Evolutionary conservation across 2,329 filamentous ascomycete genomes (phyloP), one percentile per base, ranked within the genome.

Genomic region (Biscogniauxia mediterranea): DNA sequence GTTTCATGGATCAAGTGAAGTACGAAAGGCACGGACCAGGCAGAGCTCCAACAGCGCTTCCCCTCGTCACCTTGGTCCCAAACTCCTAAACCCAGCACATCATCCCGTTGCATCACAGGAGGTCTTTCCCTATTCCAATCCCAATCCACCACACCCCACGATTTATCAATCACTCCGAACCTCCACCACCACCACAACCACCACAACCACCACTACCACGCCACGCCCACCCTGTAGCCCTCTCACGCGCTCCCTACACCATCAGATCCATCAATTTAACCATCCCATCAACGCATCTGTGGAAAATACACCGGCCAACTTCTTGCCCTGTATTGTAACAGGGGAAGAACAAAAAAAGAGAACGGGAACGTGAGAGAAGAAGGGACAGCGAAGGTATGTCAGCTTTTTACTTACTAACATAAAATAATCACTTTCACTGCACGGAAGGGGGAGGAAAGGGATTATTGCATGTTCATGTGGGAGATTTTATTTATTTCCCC

Each of bases 111-210:
- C 54, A 51, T 56, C 55, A 50, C 55, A 52, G 51, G 11, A 52
- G 21, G 38, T 46, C 17, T 52, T 52, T 23, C 57, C 64, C 56
- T 52, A 61, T 56, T 38, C 23, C 52, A 57, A 59, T 61, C 57
- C 59, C 21, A 57, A 61, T 63, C 59, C 63, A 63, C 63, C 59
- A 61, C 60, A 65, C 65, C 61, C 63, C 65, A 64, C 63, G 61
- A 63, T 65, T 64, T 60, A 63, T 65, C 61, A 66, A 63, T 65
- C 61, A 66, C 23, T 61, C 56, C 56, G 19, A 38, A n/a, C 57
- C 53, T 42, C 21, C 9, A 54, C 13, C 42, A 56, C 23, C 32
- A 50, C 26, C 54, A 15, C n/a, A n/a, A 54, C 13, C 42, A 56
- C 23, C 32, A 50, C 26, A 26, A 15, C 21, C 9, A 54, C 13